Percentiles rank a stretch among this genome's conserved stretches.
phyloP scores from a whole-genome alignment of 2,329 filamentous ascomycete genomes.

The Cadophora sp. region DNA sequence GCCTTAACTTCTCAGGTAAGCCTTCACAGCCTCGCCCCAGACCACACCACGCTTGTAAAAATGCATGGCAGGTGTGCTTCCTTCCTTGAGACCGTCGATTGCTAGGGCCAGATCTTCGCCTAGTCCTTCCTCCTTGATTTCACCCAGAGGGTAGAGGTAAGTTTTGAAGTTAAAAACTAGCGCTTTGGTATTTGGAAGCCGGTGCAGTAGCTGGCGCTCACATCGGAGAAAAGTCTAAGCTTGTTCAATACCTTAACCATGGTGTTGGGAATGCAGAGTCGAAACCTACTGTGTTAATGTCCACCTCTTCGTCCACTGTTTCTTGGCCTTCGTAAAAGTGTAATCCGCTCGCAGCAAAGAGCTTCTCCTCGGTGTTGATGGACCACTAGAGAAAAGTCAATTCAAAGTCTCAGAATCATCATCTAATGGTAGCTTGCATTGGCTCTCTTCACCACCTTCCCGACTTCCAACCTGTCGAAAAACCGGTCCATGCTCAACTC shows the following conservation, averaged over 20 bases:
- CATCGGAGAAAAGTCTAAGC: conserved; percentile 56
- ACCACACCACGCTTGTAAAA: conserved; percentile 59
- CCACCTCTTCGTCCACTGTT: conserved; percentile 48
- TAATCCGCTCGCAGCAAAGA: conserved; percentile 49
- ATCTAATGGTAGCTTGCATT: conserved; percentile 51
- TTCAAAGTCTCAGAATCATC: background rate
- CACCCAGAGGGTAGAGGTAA: conserved; percentile 61
- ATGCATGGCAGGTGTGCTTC: conserved; percentile 63
- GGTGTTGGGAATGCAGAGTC: background rate
- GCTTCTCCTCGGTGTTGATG: conserved; percentile 49
- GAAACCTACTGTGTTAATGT: conserved; percentile 52
- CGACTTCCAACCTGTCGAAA: conserved; percentile 60
- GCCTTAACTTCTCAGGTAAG: conserved; percentile 36
- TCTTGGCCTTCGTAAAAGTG: conserved; percentile 51
- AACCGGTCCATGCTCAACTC: conserved; percentile 67
- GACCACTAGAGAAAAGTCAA: conserved; percentile 47
- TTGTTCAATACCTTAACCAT: conserved; percentile 6
- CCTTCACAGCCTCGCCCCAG: conserved; percentile 43
- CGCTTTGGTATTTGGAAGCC: conserved; percentile 59
- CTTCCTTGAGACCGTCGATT: conserved; percentile 63
- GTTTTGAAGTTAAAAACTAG: conserved; percentile 69
- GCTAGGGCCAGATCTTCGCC: conserved; percentile 60
- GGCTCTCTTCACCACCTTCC: conserved; percentile 59
- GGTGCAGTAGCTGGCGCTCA: conserved; percentile 67
- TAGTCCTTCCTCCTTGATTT: conserved; percentile 62